Evolutionary conservation across 257 asterid genomes (phyloP).

Genomic region (Pogostemon cablin): DNA sequence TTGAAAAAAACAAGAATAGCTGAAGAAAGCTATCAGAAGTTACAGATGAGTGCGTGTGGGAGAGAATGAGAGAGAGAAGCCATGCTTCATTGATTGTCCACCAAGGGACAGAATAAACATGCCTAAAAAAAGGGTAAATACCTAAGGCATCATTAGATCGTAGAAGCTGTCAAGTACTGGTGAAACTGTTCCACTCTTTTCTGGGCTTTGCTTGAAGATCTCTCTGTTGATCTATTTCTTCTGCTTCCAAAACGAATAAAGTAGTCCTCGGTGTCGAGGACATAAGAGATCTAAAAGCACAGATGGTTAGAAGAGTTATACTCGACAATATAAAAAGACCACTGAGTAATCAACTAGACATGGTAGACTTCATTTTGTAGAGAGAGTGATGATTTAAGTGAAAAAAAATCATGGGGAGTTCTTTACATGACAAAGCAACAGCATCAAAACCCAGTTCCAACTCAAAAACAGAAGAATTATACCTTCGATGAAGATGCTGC

Average conservation of each 20-base stretch:
- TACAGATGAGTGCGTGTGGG: no score
- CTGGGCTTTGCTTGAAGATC: constrained; percentile 38
- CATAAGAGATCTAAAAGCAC: constrained; percentile 76
- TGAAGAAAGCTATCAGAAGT: background rate
- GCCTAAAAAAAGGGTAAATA: background rate
- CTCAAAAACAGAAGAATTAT: constrained; percentile 24
- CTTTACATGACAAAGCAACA: background rate
- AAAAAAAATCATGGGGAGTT: background rate
- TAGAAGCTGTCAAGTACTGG: constrained; percentile 49
- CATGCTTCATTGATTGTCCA: background rate
- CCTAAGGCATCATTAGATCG: constrained; percentile 31
- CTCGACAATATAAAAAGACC: background rate
- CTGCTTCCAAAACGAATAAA: constrained; percentile 70
- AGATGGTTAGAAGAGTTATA: constrained; percentile 18
- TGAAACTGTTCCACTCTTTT: constrained; percentile 59
- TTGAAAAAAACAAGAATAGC: background rate
- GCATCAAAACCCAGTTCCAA: background rate
- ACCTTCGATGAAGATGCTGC: constrained; percentile 91
- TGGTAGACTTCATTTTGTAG: background rate
- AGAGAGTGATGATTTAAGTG: background rate
- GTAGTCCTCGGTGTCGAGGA: constrained; percentile 91
- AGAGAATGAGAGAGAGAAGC: no score
- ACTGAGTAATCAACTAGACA: constrained; percentile 2
- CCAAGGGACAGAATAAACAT: background rate
- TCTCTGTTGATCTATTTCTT: constrained; percentile 38